These are phyloP conservation scores for Cystobasidium slooffiae DNA, from an alignment of 1,284 basidiomycete species.

Conservation along the genomic window DNA sequence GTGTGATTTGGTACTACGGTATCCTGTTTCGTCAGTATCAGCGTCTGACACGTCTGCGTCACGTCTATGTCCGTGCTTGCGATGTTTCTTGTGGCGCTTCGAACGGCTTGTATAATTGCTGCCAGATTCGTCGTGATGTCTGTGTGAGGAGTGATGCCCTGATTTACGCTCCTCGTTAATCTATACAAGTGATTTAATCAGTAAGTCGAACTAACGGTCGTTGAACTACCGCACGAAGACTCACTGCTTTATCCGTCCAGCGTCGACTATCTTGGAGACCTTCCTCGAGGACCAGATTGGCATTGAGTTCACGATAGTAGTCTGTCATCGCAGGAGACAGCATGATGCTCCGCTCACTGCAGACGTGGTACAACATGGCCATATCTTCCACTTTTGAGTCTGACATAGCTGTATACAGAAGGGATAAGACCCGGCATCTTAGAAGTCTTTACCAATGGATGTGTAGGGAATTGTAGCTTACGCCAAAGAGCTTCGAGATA, in stretches of 20 bases:
- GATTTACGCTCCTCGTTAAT: constrained; percentile 14
- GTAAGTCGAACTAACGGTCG: too few species aligned
- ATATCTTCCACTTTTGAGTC: constrained; percentile 29
- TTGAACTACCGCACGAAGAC: not conserved
- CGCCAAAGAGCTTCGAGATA: constrained; percentile 28
- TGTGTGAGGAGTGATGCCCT: not conserved
- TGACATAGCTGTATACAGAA: constrained; percentile 15
- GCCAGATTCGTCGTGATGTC: constrained; percentile 4
- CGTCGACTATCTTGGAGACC: constrained; percentile 34
- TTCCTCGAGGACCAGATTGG: constrained; percentile 24
- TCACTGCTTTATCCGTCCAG: constrained; percentile 19
- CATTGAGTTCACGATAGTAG: constrained; percentile 26
- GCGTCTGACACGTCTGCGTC: not conserved
- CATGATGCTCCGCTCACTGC: constrained; percentile 25
- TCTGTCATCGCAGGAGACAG: constrained; percentile 31
- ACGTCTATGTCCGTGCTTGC: not conserved
- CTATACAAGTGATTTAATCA: not conserved
- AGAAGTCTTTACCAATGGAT: too few species aligned
- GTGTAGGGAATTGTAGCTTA: not conserved
- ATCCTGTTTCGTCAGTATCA: not conserved
- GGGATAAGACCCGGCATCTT: not conserved
- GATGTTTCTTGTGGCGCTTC: constrained; percentile 7
- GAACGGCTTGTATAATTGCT: constrained; percentile 18
- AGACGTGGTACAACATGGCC: constrained; percentile 32
- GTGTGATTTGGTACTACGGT: constrained; percentile 7